Evolutionary conservation across 257 asterid genomes (phyloP).

Genomic region (Solanum arcanum): DNA sequence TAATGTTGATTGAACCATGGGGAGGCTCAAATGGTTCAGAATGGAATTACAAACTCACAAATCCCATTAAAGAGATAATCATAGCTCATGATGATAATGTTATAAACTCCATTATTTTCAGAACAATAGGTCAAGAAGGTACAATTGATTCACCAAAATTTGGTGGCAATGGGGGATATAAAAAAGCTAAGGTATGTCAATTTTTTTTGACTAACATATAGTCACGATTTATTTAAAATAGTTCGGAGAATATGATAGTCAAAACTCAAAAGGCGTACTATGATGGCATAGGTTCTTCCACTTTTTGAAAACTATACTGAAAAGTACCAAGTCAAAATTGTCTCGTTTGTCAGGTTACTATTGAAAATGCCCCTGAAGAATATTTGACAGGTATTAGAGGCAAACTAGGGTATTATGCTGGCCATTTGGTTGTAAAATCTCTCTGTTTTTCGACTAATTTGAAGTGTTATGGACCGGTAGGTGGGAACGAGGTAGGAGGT

Average conservation of each 20-base stretch:
- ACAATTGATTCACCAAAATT: background rate
- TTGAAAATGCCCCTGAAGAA: background rate
- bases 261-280: background rate
- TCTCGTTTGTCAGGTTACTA: background rate
- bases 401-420: background rate
- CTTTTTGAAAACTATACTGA: background rate
- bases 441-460: background rate
- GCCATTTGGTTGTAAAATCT: background rate
- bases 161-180: background rate
- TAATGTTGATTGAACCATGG: background rate
- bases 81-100: background rate
- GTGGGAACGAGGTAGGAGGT: background rate
- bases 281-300: background rate
- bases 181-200: background rate
- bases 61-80: background rate
- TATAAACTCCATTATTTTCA: background rate
- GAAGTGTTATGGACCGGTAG: background rate
- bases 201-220: background rate
- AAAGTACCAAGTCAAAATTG: background rate
- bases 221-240: background rate
- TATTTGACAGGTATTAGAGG: conserved; percentile 1
- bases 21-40: background rate
- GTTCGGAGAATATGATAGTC: background rate
- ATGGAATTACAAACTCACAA: background rate
- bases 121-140: background rate